These are phyloP conservation scores for Pinus albicaulis DNA, from an alignment of 75 land plant genomes.

Conservation along the genomic window DNA sequence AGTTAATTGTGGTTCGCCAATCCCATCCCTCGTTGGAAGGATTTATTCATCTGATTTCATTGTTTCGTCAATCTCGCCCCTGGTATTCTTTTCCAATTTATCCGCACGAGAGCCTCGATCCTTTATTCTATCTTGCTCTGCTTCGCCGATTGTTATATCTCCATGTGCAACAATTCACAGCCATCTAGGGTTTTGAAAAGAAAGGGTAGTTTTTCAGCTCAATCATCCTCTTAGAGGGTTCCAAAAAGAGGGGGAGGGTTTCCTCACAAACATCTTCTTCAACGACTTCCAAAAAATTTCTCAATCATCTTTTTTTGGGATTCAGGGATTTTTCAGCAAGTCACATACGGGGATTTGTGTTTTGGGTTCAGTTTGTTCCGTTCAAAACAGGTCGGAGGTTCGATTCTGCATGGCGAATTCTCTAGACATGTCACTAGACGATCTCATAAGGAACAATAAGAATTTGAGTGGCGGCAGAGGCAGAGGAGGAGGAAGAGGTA, in stretches of 20 bases:
- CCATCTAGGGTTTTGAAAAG: background rate
- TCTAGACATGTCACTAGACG: constrained; percentile 42
- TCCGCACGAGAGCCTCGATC: background rate
- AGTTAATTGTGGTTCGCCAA: no score
- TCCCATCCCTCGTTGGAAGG: background rate
- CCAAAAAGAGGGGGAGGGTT: background rate
- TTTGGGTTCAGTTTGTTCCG: background rate
- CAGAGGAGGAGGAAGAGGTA: background rate
- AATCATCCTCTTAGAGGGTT: background rate
- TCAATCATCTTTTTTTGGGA: background rate
- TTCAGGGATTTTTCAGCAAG: background rate
- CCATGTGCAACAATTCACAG: background rate
- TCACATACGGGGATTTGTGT: background rate
- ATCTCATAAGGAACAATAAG: constrained; percentile 44
- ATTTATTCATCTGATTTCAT: background rate
- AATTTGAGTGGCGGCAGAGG: constrained; percentile 12
- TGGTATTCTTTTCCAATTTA: background rate
- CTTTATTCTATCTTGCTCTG: background rate
- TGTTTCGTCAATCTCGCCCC: background rate
- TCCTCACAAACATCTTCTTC: background rate
- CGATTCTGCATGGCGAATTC: constrained; percentile 11
- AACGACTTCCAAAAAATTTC: background rate
- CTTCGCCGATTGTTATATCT: background rate
- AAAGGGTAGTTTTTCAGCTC: background rate
- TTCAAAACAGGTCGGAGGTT: background rate